Percentiles rank a stretch among this genome's conserved stretches.
These are phyloP conservation scores for Silene noctiflora DNA, from an alignment of 179 eudicot genomes.

Conservation along the genomic window DNA sequence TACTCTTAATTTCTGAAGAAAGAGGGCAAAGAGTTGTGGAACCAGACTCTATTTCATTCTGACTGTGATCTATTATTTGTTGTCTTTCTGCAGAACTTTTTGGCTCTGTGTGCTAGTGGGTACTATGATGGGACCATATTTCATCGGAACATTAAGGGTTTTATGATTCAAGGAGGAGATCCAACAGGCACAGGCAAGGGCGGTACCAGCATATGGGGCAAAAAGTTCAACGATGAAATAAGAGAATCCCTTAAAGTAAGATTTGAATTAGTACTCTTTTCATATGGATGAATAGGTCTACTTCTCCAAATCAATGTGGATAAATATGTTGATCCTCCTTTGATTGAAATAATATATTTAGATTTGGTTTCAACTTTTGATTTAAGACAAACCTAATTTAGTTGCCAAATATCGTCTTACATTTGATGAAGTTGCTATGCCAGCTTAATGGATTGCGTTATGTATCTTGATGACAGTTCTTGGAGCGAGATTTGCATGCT, in stretches of 20 bases:
- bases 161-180: conserved; percentile 99
- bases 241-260: conserved; percentile 92
- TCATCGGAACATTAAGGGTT: conserved; percentile 95
- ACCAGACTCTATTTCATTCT: not conserved
- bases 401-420: not conserved
- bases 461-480: not conserved
- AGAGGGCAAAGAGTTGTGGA: not conserved
- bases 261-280: not conserved
- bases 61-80: not conserved
- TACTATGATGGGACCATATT: conserved; percentile 93
- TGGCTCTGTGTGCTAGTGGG: conserved; percentile 95
- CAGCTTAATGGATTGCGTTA: not conserved
- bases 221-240: conserved; percentile 93
- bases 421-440: not conserved
- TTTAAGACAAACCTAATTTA: not conserved
- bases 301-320: not conserved
- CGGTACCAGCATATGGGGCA: conserved; percentile 95
- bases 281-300: not conserved
- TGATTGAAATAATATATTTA: not conserved
- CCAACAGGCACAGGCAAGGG: conserved; percentile 98
- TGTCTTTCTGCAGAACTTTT: conserved; percentile 60
- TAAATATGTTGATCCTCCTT: not conserved
- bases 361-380: not conserved
- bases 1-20: not conserved
- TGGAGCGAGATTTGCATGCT: not conserved